Evolutionary conservation across 805 yeast genomes (phyloP).

Genomic region (Starmerella scarabaei): DNA sequence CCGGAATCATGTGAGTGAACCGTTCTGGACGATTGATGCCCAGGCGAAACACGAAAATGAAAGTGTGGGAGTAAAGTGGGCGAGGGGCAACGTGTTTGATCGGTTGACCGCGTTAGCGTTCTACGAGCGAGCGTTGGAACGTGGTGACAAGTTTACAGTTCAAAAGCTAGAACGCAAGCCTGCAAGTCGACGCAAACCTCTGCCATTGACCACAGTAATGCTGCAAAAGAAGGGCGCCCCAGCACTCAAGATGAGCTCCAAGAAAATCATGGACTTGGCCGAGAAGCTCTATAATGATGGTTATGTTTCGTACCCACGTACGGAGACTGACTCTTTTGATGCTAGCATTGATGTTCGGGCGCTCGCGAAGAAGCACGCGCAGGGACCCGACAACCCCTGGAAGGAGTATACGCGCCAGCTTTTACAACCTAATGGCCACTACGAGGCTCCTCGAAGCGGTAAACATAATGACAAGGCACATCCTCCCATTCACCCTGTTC

Average conservation of each 20-base stretch:
- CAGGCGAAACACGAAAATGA: conserved; percentile 29
- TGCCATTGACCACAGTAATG: conserved; percentile 89
- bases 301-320: conserved; percentile 86
- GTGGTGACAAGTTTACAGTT: conserved; percentile 38
- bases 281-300: conserved; percentile 80
- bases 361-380: conserved; percentile 49
- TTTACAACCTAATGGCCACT: conserved; percentile 31
- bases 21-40: conserved; percentile 63
- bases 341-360: conserved; percentile 53
- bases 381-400: conserved; percentile 35
- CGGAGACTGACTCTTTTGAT: conserved; percentile 88
- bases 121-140: conserved; percentile 51
- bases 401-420: conserved; percentile 50
- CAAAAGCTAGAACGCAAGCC: conserved; percentile 43
- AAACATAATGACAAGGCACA: conserved; percentile 86
- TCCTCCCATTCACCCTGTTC: conserved; percentile 92
- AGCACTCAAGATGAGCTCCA: conserved; percentile 64
- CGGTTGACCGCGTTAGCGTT: conserved; percentile 47
- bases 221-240: conserved; percentile 76
- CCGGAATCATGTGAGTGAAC: conserved; percentile 57
- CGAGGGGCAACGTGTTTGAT: conserved; percentile 59
- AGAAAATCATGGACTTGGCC: conserved; percentile 59
- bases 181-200: conserved; percentile 65
- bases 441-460: conserved; percentile 64
- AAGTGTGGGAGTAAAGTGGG: conserved; percentile 49